These are phyloP conservation scores for Chenopodium berlandieri DNA, from an alignment of 148 eudicot genomes.

Conservation along the genomic window DNA sequence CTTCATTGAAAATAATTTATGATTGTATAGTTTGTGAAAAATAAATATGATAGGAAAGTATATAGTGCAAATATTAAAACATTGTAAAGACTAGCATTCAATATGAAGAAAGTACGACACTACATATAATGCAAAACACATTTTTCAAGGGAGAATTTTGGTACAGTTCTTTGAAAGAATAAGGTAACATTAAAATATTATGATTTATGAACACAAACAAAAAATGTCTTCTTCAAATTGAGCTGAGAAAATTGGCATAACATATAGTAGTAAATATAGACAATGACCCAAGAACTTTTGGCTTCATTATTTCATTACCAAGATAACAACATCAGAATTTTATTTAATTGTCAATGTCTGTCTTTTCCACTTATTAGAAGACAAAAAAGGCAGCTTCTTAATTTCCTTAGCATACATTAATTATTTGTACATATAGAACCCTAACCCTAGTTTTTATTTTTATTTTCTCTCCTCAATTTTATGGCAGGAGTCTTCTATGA, in stretches of 20 bases:
- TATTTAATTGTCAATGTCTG: not conserved
- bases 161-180: not conserved
- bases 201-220: not conserved
- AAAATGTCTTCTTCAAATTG: not conserved
- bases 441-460: slow-evolving; percentile 30
- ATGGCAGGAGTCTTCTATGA: slow-evolving; percentile 62
- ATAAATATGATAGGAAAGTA: too few relatives aligned
- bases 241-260: slow-evolving; percentile 18
- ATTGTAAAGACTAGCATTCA: not conserved
- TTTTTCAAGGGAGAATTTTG: not conserved
- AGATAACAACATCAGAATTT: not conserved
- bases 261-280: not conserved
- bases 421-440: slow-evolving; percentile 7
- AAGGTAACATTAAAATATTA: not conserved
- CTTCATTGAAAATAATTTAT: too few relatives aligned
- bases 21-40: not conserved
- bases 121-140: not conserved
- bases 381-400: slow-evolving; percentile 23
- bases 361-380: slow-evolving; percentile 11
- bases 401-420: slow-evolving; percentile 17
- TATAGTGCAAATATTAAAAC: not conserved
- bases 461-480: not conserved
- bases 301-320: not conserved
- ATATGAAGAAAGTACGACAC: not conserved
- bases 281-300: slow-evolving; percentile 18